phyloP scores from a whole-genome alignment of 352 stramenopile genomes.

The Pythium apleroticum region DNA sequence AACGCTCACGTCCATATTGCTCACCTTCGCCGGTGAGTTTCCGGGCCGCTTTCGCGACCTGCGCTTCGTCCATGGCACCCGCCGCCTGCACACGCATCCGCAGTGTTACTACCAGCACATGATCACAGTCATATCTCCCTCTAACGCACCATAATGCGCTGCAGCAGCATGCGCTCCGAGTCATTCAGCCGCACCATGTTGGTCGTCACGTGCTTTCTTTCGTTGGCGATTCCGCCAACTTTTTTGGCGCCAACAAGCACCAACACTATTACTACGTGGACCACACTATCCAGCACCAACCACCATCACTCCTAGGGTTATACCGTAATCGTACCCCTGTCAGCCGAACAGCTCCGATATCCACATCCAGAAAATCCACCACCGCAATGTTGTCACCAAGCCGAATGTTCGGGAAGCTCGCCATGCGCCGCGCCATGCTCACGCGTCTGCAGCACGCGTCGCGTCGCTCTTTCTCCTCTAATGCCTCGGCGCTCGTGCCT shows the following conservation, averaged over 20 bases:
- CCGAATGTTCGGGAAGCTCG: slow-evolving; percentile 21
- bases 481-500: slow-evolving; percentile 8
- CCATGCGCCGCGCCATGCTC: not conserved
- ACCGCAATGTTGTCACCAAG: slow-evolving; percentile 1
- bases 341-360: not conserved
- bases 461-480: slow-evolving; percentile 1
- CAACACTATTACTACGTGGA: not conserved
- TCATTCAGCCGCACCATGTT: slow-evolving; percentile 54
- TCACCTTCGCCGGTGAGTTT: slow-evolving; percentile 70
- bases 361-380: slow-evolving; percentile 2
- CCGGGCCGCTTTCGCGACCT: slow-evolving; percentile 48
- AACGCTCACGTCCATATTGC: not conserved
- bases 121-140: not conserved
- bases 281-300: not conserved
- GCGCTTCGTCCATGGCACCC: slow-evolving; percentile 64
- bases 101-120: not conserved
- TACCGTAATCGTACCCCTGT: not conserved
- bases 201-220: not conserved
- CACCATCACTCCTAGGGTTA: not conserved
- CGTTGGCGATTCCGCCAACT: slow-evolving; percentile 1
- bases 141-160: slow-evolving; percentile 65
- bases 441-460: not conserved
- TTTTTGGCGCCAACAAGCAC: slow-evolving; percentile 17
- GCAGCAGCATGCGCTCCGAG: slow-evolving; percentile 71
- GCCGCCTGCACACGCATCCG: slow-evolving; percentile 36